Conservation (phyloP, 805 yeast genomes). For the Metschnikowia drakensbergensis region DNA sequence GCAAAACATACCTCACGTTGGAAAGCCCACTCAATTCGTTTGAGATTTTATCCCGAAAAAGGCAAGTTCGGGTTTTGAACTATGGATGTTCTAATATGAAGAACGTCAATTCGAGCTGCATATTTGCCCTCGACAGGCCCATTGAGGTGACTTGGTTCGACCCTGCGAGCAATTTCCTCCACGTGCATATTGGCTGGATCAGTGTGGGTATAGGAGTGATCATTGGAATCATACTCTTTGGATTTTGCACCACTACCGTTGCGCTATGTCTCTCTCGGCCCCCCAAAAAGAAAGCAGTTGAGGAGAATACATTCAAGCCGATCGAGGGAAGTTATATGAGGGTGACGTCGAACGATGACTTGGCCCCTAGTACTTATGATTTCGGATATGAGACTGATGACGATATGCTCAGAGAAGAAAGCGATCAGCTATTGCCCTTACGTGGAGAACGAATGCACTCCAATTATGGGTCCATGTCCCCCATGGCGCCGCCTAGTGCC, state of each 20-base stretch:
- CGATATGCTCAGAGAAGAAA: slow-evolving; percentile 31
- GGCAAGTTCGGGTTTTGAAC: slow-evolving; percentile 55
- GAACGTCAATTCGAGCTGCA: slow-evolving; percentile 41
- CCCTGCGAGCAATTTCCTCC: slow-evolving; percentile 41
- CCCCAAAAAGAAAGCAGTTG: slow-evolving; percentile 1
- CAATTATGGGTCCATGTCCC: slow-evolving; percentile 12
- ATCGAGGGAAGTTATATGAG: slow-evolving; percentile 35
- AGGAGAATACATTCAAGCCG: slow-evolving; percentile 11
- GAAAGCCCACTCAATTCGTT: slow-evolving; percentile 2
- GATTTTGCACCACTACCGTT: slow-evolving; percentile 19
- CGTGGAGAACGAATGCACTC: slow-evolving; percentile 13
- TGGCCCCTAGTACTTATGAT: slow-evolving; percentile 21
- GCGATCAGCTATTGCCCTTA: slow-evolving; percentile 29
- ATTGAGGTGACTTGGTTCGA: slow-evolving; percentile 63
- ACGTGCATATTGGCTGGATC: slow-evolving; percentile 60
- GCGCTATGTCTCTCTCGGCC: slow-evolving; percentile 15
- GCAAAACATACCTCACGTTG: slow-evolving; percentile 13
- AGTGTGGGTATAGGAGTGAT: slow-evolving; percentile 67
- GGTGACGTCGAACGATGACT: slow-evolving; percentile 31
- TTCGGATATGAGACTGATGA: slow-evolving; percentile 44
- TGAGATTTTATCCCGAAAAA: slow-evolving; percentile 32
- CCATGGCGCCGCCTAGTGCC: slow-evolving; percentile 17
- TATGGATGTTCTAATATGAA: slow-evolving; percentile 52
- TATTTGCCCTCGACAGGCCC: slow-evolving; percentile 65
- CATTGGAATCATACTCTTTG: slow-evolving; percentile 50